Percentiles rank a stretch among this genome's conserved stretches.
phyloP scores from a whole-genome alignment of 495 filamentous ascomycete genomes.

The Xylaria flabelliformis region DNA sequence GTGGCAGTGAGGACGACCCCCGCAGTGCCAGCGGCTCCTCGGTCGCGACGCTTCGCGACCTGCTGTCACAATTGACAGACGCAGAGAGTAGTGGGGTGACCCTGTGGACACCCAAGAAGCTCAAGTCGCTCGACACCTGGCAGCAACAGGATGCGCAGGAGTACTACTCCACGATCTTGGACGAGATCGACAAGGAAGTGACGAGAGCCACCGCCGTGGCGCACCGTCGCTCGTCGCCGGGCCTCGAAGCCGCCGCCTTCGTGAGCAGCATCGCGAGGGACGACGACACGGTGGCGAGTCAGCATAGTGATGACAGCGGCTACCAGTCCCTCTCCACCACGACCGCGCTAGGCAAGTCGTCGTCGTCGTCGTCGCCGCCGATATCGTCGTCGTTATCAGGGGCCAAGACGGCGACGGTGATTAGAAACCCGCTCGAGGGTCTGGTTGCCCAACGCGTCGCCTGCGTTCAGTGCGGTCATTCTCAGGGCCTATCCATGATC shows the following conservation, averaged over 20 bases:
- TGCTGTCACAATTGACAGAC: slow-evolving; percentile 72
- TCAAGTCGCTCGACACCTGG: slow-evolving; percentile 90
- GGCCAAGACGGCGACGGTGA: slow-evolving; percentile 32
- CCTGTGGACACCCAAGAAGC: slow-evolving; percentile 75
- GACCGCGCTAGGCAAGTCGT: no score
- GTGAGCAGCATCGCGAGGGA: slow-evolving; percentile 27
- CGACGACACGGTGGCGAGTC: slow-evolving; percentile 49
- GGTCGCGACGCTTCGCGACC: slow-evolving; percentile 61
- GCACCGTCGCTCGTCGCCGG: slow-evolving; percentile 45
- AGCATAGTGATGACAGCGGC: slow-evolving; percentile 57
- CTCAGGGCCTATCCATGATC: slow-evolving; percentile 83
- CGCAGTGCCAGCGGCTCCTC: slow-evolving; percentile 26
- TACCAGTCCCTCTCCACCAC: slow-evolving; percentile 46
- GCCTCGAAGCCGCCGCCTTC: slow-evolving; percentile 38
- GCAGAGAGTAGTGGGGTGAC: slow-evolving; percentile 68
- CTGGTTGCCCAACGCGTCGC: slow-evolving; percentile 88
- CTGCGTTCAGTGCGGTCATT: slow-evolving; percentile 84
- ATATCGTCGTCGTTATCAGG: slow-evolving; percentile 14
- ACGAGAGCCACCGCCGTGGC: slow-evolving; percentile 52
- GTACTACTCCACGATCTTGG: slow-evolving; percentile 89
- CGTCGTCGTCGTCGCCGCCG: no score
- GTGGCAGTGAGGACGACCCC: no score
- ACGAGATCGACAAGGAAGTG: slow-evolving; percentile 83
- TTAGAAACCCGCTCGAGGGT: slow-evolving; percentile 76
- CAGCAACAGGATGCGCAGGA: slow-evolving; percentile 99